Conservation (phyloP, 2,329 filamentous ascomycete genomes). For the Colletotrichum sp. region DNA sequence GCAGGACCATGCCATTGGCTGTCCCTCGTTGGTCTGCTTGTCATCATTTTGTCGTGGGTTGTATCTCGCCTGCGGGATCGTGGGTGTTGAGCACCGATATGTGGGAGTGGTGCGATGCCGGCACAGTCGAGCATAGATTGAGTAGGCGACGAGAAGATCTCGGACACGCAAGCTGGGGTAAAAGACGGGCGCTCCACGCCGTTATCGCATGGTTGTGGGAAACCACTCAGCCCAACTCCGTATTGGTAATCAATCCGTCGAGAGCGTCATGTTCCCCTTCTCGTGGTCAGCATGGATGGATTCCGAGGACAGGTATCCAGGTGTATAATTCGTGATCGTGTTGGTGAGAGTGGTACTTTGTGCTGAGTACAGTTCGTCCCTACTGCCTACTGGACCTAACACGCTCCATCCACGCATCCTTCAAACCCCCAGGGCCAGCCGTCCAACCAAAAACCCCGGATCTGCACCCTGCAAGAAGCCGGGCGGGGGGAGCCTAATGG, state of each 20-base stretch:
- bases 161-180: not conserved
- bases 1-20: not conserved
- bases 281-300: not conserved
- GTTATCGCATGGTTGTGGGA: not conserved
- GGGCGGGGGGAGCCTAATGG: not conserved
- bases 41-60: not conserved
- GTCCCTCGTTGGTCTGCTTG: not conserved
- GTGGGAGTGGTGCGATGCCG: conserved; percentile 1
- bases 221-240: not conserved
- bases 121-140: not conserved
- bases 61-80: not conserved
- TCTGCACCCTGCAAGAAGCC: conserved; percentile 16
- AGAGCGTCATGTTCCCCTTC: not conserved
- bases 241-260: not conserved
- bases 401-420: not conserved
- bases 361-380: not conserved
- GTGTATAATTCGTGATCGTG: not conserved
- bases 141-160: not conserved
- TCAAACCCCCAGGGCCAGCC: not conserved
- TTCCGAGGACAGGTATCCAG: not conserved
- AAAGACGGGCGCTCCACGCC: not conserved
- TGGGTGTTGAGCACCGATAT: not conserved
- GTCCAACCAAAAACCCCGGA: conserved; percentile 10
- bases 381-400: not conserved
- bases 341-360: not conserved